phyloP scores from a whole-genome alignment of 345 rosid species.

The Moringa oleifera region DNA sequence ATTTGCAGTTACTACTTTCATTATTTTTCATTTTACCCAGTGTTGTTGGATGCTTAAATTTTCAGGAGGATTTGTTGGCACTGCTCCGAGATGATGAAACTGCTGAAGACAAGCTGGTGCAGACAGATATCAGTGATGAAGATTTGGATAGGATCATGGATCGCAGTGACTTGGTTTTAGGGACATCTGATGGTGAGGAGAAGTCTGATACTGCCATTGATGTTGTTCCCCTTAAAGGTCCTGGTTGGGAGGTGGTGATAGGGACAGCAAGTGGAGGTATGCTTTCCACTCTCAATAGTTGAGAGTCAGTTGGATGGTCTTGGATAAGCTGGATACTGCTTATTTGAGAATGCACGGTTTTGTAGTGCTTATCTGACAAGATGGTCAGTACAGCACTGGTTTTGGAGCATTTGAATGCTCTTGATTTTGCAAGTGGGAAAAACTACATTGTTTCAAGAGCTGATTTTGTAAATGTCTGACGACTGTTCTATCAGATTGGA shows the following conservation, averaged over 20 bases:
- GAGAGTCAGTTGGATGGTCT: neutral
- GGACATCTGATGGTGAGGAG: slow-evolving; percentile 20
- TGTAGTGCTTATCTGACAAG: too few relatives aligned
- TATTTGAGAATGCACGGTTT: too few relatives aligned
- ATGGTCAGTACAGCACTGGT: too few relatives aligned
- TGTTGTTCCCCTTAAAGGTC: slow-evolving; percentile 65
- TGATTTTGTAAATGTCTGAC: too few relatives aligned
- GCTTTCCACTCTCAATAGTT: slow-evolving; percentile 80
- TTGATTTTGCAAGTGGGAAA: too few relatives aligned
- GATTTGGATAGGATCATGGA: slow-evolving; percentile 67
- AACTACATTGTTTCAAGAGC: too few relatives aligned
- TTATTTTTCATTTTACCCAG: too few relatives aligned
- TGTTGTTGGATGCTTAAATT: neutral
- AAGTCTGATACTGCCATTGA: slow-evolving; percentile 15
- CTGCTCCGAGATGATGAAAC: slow-evolving; percentile 74
- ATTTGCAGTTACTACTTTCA: neutral
- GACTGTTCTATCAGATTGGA: too few relatives aligned
- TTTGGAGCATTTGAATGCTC: too few relatives aligned
- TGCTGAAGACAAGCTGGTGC: slow-evolving; percentile 84
- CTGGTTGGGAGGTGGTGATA: slow-evolving; percentile 97
- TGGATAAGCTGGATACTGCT: too few relatives aligned
- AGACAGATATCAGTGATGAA: slow-evolving; percentile 73
- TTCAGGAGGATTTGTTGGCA: slow-evolving; percentile 74
- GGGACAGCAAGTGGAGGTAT: slow-evolving; percentile 64
- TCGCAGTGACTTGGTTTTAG: slow-evolving; percentile 60